Evolutionary conservation across 768 basidiomycete genomes (phyloP).

Genomic region (Dentipellis sp.): DNA sequence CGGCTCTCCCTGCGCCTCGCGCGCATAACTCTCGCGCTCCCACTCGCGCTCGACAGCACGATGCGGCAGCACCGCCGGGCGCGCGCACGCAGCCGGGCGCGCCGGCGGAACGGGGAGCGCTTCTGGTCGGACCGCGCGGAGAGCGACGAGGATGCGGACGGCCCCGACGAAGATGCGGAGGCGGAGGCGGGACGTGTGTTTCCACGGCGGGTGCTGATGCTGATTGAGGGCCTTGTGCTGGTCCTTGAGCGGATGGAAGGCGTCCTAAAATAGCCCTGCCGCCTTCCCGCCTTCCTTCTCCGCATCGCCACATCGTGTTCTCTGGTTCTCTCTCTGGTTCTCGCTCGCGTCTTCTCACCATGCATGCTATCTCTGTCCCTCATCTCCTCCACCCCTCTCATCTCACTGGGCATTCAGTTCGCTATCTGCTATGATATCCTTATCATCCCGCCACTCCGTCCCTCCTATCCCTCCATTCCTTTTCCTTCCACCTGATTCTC

Average conservation of each 20-base stretch:
- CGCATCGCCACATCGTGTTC: no score
- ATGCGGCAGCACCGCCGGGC: conserved; percentile 36
- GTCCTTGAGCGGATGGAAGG: conserved; percentile 62
- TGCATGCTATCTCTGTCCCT: no score
- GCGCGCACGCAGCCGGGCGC: conserved; percentile 16
- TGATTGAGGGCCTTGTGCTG: conserved; percentile 53
- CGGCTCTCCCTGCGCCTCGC: conserved; percentile 71
- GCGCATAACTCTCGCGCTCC: conserved; percentile 66
- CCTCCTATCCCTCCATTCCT: no score
- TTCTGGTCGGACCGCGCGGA: conserved; percentile 1
- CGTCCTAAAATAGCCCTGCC: conserved; percentile 16
- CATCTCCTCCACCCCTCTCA: no score
- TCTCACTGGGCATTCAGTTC: no score
- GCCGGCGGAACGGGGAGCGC: conserved; percentile 13
- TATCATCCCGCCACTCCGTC: no score
- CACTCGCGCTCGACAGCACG: conserved; percentile 65
- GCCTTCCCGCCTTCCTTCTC: neutral
- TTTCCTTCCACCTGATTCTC: no score
- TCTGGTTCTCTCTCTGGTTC: no score
- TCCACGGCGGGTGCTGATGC: conserved; percentile 46
- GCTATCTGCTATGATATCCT: no score
- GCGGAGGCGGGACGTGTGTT: conserved; percentile 20
- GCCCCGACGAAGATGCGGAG: conserved; percentile 8
- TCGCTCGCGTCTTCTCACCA: no score
- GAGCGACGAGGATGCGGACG: conserved; percentile 16